These are phyloP conservation scores for Fusarium acutatum DNA, from an alignment of 2,329 filamentous ascomycete species.

Conservation along the genomic window DNA sequence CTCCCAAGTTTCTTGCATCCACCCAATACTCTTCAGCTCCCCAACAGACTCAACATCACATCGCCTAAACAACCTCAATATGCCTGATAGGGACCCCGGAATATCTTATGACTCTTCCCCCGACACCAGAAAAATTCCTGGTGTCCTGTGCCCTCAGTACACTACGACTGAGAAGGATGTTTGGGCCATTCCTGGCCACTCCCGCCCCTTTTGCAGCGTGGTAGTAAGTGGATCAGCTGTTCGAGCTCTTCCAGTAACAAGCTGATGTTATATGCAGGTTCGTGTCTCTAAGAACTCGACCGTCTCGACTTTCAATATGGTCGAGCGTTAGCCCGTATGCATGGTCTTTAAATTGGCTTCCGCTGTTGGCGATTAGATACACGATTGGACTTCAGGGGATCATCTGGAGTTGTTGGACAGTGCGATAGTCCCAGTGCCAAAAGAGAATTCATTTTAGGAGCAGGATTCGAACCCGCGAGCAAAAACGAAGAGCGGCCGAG, in stretches of 20 bases:
- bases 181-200: not conserved
- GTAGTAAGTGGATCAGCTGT: not conserved
- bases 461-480: not conserved
- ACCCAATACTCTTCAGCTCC: accelerated
- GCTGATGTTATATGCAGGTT: accelerated
- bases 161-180: not conserved
- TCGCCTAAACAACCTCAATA: accelerated
- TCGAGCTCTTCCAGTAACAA: accelerated
- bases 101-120: not conserved
- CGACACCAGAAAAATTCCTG: accelerated
- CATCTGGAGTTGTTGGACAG: accelerated
- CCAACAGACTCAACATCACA: accelerated
- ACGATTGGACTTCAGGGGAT: accelerated
- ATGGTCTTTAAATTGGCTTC: accelerated
- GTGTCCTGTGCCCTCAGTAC: not conserved
- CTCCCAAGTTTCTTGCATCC: too few relatives aligned
- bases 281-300: not conserved
- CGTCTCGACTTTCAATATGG: not conserved
- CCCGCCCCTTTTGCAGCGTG: not conserved
- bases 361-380: accelerated
- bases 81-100: not conserved
- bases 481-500: constrained; percentile 9
- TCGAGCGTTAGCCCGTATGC: not conserved
- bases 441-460: accelerated
- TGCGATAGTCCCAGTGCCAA: not conserved